phyloP scores from a whole-genome alignment of 805 yeast species.

The Yarrowia sp. region DNA sequence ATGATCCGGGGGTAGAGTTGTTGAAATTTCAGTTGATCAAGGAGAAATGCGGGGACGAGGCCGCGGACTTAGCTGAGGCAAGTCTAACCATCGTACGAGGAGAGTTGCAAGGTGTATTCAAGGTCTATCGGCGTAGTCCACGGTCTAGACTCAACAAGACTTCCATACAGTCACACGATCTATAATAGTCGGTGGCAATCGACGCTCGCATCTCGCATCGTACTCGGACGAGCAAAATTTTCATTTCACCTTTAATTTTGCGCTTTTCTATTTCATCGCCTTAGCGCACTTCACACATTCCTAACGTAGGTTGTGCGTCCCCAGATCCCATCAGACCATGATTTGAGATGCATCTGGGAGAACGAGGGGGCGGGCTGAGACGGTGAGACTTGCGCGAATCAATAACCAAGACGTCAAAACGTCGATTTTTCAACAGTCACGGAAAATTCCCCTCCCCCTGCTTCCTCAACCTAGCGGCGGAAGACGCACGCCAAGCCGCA shows the following conservation, averaged over 20 bases:
- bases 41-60: no score
- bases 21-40: no score
- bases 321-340: background rate
- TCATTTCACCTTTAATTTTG: background rate
- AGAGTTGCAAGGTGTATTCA: no score
- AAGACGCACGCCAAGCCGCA: slow-evolving; percentile 8
- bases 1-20: background rate
- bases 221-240: background rate
- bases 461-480: background rate
- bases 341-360: background rate
- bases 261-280: background rate
- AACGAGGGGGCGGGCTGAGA: background rate
- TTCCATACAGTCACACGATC: no score
- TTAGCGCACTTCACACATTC: background rate
- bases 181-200: no score
- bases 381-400: background rate
- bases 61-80: no score
- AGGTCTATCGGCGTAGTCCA: no score
- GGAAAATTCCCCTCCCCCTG: background rate
- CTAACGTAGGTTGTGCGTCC: background rate
- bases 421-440: background rate
- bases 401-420: background rate
- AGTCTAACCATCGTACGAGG: no score
- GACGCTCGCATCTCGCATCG: no score
- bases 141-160: no score